These are phyloP conservation scores for Angomonas ambiguus DNA, from an alignment of 208 protist species.

Conservation along the genomic window DNA sequence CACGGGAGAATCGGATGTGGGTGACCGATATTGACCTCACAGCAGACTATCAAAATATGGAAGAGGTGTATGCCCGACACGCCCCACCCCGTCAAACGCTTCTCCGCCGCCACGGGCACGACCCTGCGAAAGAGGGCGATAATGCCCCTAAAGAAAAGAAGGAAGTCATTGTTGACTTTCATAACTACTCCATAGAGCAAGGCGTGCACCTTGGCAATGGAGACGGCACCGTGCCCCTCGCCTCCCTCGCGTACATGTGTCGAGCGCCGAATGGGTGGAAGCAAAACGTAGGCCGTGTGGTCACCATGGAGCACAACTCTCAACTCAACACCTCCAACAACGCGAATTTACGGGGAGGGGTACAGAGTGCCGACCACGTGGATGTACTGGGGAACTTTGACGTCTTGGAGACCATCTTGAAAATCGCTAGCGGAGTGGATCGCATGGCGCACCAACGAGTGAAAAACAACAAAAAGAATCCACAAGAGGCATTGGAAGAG, in stretches of 20 bases:
- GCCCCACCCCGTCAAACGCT: slow-evolving; percentile 9
- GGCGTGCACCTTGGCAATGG: slow-evolving; percentile 75
- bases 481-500: neutral
- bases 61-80: slow-evolving; percentile 24
- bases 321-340: slow-evolving; percentile 16
- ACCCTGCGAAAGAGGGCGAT: neutral
- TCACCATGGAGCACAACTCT: slow-evolving; percentile 81
- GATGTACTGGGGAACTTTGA: slow-evolving; percentile 88
- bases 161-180: neutral
- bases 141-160: neutral
- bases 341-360: slow-evolving; percentile 59
- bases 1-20: slow-evolving; percentile 7
- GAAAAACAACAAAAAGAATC: neutral
- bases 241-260: slow-evolving; percentile 90
- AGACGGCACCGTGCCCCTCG: slow-evolving; percentile 89
- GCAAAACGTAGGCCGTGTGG: slow-evolving; percentile 66
- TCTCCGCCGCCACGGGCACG: neutral
- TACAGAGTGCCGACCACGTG: slow-evolving; percentile 75
- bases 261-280: slow-evolving; percentile 81
- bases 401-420: slow-evolving; percentile 68
- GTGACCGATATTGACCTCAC: neutral
- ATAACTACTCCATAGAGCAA: slow-evolving; percentile 15
- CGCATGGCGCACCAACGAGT: slow-evolving; percentile 11
- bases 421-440: slow-evolving; percentile 66
- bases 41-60: slow-evolving; percentile 19